A percentile compares a stretch with the other conserved stretches of the same genome.
These are phyloP conservation scores for Roridomyces roridus DNA, from an alignment of 768 basidiomycete genomes.

Conservation along the genomic window DNA sequence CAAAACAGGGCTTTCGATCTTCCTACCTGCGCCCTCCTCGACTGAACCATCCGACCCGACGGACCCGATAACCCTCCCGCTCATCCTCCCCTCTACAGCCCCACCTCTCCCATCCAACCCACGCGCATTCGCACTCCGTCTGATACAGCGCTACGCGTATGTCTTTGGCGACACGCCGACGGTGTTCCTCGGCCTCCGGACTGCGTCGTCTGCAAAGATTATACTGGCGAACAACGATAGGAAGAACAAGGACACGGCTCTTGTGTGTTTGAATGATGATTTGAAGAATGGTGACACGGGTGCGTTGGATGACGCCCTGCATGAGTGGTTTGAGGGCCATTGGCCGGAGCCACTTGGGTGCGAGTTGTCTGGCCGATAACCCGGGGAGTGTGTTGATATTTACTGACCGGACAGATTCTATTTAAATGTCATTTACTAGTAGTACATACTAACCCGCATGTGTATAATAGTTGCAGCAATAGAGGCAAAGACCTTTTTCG, in stretches of 20 bases:
- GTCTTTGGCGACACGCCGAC: conserved; percentile 25
- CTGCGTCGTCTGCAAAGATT: background rate
- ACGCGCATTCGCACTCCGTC: conserved; percentile 23
- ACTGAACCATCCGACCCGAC: background rate
- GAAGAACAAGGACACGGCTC: conserved; percentile 11
- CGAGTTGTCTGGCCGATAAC: conserved; percentile 9
- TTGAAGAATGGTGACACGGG: conserved; percentile 1
- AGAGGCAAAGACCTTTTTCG: too few relatives aligned
- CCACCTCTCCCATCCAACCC: conserved; percentile 20
- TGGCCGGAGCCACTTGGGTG: conserved; percentile 23
- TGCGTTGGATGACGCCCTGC: conserved; percentile 1
- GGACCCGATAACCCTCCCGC: conserved; percentile 23
- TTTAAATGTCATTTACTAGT: too few relatives aligned
- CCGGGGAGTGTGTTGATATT: background rate
- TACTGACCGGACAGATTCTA: too few relatives aligned
- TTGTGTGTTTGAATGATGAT: conserved; percentile 27
- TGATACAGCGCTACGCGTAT: conserved; percentile 24
- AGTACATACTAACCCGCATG: too few relatives aligned
- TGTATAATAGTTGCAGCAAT: too few relatives aligned
- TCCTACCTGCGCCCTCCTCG: conserved; percentile 20
- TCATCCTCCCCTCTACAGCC: conserved; percentile 1
- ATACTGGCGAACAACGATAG: background rate
- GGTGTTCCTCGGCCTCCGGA: conserved; percentile 16
- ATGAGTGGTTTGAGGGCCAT: conserved; percentile 12
- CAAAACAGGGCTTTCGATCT: conserved; percentile 16